Percentiles rank a stretch among this genome's conserved stretches.
Conservation (phyloP, 1,284 basidiomycete species). For the Porodaedalea pini region DNA sequence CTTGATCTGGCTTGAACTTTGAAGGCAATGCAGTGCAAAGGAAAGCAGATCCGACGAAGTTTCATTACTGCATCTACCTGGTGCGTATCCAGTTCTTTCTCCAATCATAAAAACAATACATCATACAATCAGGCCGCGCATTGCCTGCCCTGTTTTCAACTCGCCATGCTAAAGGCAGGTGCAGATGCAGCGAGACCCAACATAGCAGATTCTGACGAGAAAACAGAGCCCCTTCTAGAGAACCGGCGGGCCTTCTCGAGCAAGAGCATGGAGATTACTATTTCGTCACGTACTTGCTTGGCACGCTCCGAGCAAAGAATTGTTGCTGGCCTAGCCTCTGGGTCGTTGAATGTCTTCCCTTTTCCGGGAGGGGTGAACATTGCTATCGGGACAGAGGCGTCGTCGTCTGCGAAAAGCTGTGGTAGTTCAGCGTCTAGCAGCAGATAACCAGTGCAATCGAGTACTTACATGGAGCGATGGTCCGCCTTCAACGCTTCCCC, state of each 20-base stretch:
- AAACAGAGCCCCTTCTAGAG: background rate
- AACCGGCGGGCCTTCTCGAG: constrained; percentile 8
- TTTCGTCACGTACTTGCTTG: background rate
- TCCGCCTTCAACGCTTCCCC: background rate
- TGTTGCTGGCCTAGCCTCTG: background rate
- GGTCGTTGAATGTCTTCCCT: background rate
- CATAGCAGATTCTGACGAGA: background rate
- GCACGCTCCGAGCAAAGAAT: background rate
- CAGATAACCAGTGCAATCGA: background rate
- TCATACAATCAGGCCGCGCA: too few species aligned
- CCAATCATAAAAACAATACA: too few species aligned
- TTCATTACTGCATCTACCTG: too few species aligned
- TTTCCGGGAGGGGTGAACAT: constrained; percentile 1
- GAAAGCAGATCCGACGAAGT: too few species aligned
- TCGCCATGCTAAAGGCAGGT: too few species aligned
- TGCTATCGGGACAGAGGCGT: background rate
- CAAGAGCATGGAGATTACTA: constrained; percentile 5
- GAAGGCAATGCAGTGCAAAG: too few species aligned
- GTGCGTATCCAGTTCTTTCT: too few species aligned
- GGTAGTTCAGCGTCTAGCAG: background rate
- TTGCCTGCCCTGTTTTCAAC: too few species aligned
- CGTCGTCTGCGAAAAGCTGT: constrained; percentile 8
- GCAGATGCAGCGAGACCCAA: background rate
- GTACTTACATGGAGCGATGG: background rate
- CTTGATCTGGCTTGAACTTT: too few species aligned